Evolutionary conservation across 148 eudicot species (phyloP), one percentile per base, ranked within the genome.

Genomic region (Cornus kousa): DNA sequence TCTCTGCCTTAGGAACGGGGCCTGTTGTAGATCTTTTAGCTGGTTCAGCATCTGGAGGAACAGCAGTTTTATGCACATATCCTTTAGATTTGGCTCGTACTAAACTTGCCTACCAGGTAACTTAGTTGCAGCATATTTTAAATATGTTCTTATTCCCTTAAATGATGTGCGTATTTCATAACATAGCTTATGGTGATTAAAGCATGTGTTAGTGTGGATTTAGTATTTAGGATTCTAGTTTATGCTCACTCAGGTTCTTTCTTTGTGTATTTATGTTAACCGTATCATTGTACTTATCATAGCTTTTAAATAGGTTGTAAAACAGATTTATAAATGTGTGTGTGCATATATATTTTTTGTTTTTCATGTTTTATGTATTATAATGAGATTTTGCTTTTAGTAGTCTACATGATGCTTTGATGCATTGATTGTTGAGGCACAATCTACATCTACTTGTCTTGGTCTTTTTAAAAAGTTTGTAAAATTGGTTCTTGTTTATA

Each of bases 71-170:
- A 77, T 96, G 94, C 87, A 93, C 99, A 53, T 96, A 96, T 89
- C 99, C 99, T 31, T 73, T 96, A 79, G 99, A 96, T 87, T 93
- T 96, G 91, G 97, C 89, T 70, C 90, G 99, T 75, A 92, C 98
- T 7, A 96, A 96, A 81, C 99, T 96, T 68, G 99, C 99, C 64
- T 96, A 92, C 79, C 99, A 93, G 91, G 99, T 94, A 80, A 39
- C 62, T 70, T 31, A 46, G 71, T 79, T 20, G 19, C 67, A 12
- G n/a, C 24, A 19, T 53, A 22, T 17, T 59, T 71, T 59, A 12
- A 10, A 1, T 23, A 46, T 17, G 8, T 50, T 46, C 19, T 14
- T 46, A 5, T 20, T 20, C n/a, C 9, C 59, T 16, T 43, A 28
- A 37, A 28, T 67, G 59, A 43, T 23, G 31, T 43, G 16, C 39